Conservation (phyloP, 345 rosid species). For the Physaria fendleri region DNA sequence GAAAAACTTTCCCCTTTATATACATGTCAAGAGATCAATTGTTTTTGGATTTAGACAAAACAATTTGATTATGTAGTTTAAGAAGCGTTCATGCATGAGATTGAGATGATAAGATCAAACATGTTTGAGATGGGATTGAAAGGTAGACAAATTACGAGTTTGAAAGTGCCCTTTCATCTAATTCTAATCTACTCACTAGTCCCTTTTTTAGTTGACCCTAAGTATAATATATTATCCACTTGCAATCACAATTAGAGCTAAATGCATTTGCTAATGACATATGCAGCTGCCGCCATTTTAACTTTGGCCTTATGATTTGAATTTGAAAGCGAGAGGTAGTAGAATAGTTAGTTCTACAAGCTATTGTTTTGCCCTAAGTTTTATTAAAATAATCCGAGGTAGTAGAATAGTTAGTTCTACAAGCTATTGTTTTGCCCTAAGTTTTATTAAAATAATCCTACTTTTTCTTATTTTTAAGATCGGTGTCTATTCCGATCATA, state of each 20-base stretch:
- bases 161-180: slow-evolving; percentile 36
- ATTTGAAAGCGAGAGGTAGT: slow-evolving; percentile 22
- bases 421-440: slow-evolving; percentile 12
- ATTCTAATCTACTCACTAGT: slow-evolving; percentile 27
- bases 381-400: slow-evolving; percentile 13
- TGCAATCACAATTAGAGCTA: slow-evolving; percentile 6
- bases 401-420: slow-evolving; percentile 14
- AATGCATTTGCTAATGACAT: slow-evolving; percentile 21
- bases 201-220: slow-evolving; percentile 6
- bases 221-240: slow-evolving; percentile 10
- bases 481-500: slow-evolving; percentile 29
- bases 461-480: slow-evolving; percentile 2
- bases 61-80: not conserved
- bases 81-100: not conserved
- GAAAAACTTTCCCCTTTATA: too few species aligned
- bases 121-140: slow-evolving; percentile 1
- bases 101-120: not conserved
- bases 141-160: not conserved
- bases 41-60: not conserved
- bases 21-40: not conserved
- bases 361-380: slow-evolving; percentile 9
- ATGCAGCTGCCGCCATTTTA: slow-evolving; percentile 30
- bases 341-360: slow-evolving; percentile 13
- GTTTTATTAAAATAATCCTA: slow-evolving; percentile 3
- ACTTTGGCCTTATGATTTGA: slow-evolving; percentile 30